These are phyloP conservation scores for Kwoniella newhampshirensis DNA, from an alignment of 768 basidiomycete species.

Conservation along the genomic window DNA sequence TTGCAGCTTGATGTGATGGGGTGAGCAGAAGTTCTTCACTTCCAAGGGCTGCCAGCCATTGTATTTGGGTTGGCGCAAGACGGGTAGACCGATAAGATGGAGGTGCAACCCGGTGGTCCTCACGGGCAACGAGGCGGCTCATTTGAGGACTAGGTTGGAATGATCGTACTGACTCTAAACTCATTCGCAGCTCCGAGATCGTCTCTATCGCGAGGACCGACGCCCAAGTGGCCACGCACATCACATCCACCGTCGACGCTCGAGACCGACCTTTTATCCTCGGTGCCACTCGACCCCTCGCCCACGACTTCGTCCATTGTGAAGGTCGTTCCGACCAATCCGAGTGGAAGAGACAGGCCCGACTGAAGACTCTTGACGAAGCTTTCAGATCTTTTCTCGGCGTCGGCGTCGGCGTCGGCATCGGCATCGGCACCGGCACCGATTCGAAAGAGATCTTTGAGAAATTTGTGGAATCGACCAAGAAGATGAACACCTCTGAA, in stretches of 20 bases:
- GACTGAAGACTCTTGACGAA: constrained; percentile 20
- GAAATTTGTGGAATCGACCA: constrained; percentile 8
- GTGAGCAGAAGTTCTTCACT: no score
- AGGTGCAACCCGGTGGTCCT: no score
- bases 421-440: no score
- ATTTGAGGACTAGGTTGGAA: no score
- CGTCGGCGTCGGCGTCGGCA: no score
- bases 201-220: constrained; percentile 87
- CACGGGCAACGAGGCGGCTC: no score
- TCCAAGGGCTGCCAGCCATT: no score
- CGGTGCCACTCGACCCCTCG: constrained; percentile 50
- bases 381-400: constrained; percentile 22
- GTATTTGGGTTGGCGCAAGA: no score
- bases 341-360: constrained; percentile 59
- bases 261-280: constrained; percentile 67
- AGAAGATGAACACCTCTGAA: constrained; percentile 19
- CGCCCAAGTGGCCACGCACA: constrained; percentile 78
- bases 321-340: constrained; percentile 69
- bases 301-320: constrained; percentile 60
- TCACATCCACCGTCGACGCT: constrained; percentile 78
- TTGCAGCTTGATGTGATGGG: constrained; percentile 90
- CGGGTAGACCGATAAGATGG: no score
- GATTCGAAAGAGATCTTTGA: constrained; percentile 12
- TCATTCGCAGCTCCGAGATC: constrained; percentile 18
- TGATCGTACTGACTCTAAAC: background rate